These are phyloP conservation scores for Elongisporangium senticosum DNA, from an alignment of 352 stramenopile species.

Conservation along the genomic window DNA sequence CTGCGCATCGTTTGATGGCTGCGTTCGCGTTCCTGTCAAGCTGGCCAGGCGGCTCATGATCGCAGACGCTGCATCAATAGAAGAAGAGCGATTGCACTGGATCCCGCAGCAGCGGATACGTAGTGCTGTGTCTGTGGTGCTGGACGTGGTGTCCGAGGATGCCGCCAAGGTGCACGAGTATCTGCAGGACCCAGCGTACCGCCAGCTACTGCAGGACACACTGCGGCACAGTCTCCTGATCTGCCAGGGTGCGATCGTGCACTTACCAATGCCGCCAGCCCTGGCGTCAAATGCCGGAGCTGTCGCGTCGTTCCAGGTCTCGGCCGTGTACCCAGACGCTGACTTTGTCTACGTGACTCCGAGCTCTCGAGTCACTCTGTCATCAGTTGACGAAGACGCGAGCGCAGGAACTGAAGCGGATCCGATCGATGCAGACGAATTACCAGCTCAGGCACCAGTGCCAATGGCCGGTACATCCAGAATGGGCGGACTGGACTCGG, in stretches of 20 bases:
- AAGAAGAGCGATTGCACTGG: slow-evolving; percentile 23
- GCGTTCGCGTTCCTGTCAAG: background rate
- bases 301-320: slow-evolving; percentile 24
- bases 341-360: slow-evolving; percentile 29
- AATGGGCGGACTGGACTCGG: slow-evolving; percentile 62
- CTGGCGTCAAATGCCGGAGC: slow-evolving; percentile 16
- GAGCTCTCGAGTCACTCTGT: slow-evolving; percentile 39
- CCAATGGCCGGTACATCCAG: slow-evolving; percentile 3
- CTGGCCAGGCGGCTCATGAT: background rate
- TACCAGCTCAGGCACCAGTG: background rate
- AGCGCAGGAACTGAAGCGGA: background rate
- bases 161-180: slow-evolving; percentile 3
- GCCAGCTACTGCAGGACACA: slow-evolving; percentile 47
- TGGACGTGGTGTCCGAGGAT: slow-evolving; percentile 22
- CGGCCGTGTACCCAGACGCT: slow-evolving; percentile 38
- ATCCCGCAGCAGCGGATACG: slow-evolving; percentile 37
- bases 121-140: slow-evolving; percentile 39
- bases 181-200: slow-evolving; percentile 24
- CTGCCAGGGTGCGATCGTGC: slow-evolving; percentile 28
- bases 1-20: slow-evolving; percentile 4
- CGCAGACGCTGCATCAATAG: slow-evolving; percentile 4
- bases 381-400: background rate
- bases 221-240: slow-evolving; percentile 47
- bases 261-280: slow-evolving; percentile 24
- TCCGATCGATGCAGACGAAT: background rate